phyloP scores from a whole-genome alignment of 305 asterid species.

The Fraxinus floribunda region DNA sequence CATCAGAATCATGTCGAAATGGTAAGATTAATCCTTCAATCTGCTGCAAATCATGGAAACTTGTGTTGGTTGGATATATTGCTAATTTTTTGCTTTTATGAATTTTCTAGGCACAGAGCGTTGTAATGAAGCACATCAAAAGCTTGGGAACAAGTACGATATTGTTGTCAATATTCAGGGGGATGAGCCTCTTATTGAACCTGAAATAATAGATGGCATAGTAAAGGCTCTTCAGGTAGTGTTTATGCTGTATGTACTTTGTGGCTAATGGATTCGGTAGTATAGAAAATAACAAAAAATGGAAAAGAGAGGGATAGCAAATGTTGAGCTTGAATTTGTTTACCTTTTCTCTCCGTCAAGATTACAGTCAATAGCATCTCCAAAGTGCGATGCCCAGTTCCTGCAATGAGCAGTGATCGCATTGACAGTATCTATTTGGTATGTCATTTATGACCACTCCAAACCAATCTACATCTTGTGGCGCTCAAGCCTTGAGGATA shows the following conservation, averaged over 20 bases:
- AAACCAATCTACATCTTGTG: not conserved
- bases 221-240: slow-evolving; percentile 80
- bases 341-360: not conserved
- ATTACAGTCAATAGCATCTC: not conserved
- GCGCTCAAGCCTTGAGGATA: not conserved
- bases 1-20: slow-evolving; percentile 79
- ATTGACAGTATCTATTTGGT: not conserved
- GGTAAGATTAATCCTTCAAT: slow-evolving; percentile 36
- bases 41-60: not conserved
- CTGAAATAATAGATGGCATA: slow-evolving; percentile 88
- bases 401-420: not conserved
- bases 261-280: not conserved
- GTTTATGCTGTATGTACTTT: not conserved
- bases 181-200: slow-evolving; percentile 95
- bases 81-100: not conserved
- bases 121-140: slow-evolving; percentile 85
- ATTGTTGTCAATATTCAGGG: slow-evolving; percentile 96
- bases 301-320: not conserved
- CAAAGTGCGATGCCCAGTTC: not conserved
- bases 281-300: not conserved
- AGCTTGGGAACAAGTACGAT: slow-evolving; percentile 66
- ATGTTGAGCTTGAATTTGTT: not conserved
- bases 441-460: not conserved
- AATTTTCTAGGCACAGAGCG: slow-evolving; percentile 74
- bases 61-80: not conserved